A percentile compares a stretch with the other conserved stretches of the same genome.
phyloP scores from a whole-genome alignment of 228 moss, liverwort and hornwort genomes.

The Sphagnum fallax region DNA sequence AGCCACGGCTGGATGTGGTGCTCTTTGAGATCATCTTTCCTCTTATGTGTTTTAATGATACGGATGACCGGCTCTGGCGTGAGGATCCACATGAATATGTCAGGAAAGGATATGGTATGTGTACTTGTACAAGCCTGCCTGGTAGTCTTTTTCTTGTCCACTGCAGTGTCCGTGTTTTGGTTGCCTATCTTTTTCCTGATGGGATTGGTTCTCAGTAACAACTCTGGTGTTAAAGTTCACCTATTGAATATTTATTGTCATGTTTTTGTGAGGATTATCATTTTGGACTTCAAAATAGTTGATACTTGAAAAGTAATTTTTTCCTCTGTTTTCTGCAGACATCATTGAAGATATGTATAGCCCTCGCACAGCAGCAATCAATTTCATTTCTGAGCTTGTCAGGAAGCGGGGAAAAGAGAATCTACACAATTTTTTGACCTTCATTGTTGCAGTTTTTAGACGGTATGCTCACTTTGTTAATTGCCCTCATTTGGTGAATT shows the following conservation, averaged over 20 bases:
- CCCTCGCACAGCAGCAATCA: slow-evolving; percentile 96
- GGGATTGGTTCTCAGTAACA: no score
- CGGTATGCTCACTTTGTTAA: slow-evolving; percentile 31
- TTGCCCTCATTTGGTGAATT: background rate
- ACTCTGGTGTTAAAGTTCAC: no score
- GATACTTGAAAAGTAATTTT: no score
- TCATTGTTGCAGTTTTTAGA: slow-evolving; percentile 90
- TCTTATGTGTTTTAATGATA: slow-evolving; percentile 98
- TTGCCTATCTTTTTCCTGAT: no score
- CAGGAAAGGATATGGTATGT: slow-evolving; percentile 95
- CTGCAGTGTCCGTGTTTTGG: no score
- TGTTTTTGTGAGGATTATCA: no score
- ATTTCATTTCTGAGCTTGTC: slow-evolving; percentile 94
- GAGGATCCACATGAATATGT: slow-evolving; percentile 99
- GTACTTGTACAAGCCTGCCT: background rate
- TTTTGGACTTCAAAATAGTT: no score
- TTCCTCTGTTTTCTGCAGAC: slow-evolving; percentile 34
- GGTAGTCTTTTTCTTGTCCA: no score
- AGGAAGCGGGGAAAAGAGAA: slow-evolving; percentile 98
- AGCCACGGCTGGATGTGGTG: slow-evolving; percentile 89
- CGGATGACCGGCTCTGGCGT: slow-evolving; percentile 90
- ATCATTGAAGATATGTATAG: slow-evolving; percentile 99
- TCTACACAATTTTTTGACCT: slow-evolving; percentile 82
- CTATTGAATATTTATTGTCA: no score
- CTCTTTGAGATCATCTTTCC: slow-evolving; percentile 97